Conservation (phyloP, 306 rosid species). For the Sicyos baderoa region DNA sequence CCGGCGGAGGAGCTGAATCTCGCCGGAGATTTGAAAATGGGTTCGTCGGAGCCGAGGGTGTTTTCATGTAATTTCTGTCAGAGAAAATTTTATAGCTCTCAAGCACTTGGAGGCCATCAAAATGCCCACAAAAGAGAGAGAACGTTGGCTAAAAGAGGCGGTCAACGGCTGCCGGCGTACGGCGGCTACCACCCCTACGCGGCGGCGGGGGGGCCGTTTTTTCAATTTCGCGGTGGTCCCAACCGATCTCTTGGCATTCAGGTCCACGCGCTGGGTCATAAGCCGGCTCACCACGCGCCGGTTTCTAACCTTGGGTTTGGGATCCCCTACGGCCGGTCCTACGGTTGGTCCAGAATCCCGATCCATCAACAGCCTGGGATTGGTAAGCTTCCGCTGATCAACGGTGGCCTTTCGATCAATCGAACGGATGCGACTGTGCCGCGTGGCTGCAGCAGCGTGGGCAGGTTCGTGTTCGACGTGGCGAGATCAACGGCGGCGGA, state of each 20-base stretch:
- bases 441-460: not conserved
- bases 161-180: constrained; percentile 1
- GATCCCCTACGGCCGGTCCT: not conserved
- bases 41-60: not conserved
- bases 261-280: constrained; percentile 11
- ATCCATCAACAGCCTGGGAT: constrained; percentile 10
- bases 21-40: not conserved
- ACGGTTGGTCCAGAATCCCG: constrained; percentile 11
- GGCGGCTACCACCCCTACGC: constrained; percentile 9
- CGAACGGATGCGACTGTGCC: not conserved
- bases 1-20: constrained; percentile 19
- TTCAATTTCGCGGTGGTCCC: not conserved
- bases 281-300: constrained; percentile 4
- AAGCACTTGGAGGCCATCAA: constrained; percentile 19
- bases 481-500: constrained; percentile 1
- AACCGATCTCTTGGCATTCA: constrained; percentile 17
- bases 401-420: not conserved
- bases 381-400: not conserved
- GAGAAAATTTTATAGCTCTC: constrained; percentile 15
- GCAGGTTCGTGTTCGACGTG: not conserved
- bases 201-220: constrained; percentile 10
- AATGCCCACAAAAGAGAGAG: constrained; percentile 17
- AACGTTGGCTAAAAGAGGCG: constrained; percentile 13
- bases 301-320: not conserved
- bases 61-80: constrained; percentile 18